Evolutionary conservation across 257 asterid genomes (phyloP), one percentile per base, ranked within the genome.

Genomic region (Solanum clarkiae): DNA sequence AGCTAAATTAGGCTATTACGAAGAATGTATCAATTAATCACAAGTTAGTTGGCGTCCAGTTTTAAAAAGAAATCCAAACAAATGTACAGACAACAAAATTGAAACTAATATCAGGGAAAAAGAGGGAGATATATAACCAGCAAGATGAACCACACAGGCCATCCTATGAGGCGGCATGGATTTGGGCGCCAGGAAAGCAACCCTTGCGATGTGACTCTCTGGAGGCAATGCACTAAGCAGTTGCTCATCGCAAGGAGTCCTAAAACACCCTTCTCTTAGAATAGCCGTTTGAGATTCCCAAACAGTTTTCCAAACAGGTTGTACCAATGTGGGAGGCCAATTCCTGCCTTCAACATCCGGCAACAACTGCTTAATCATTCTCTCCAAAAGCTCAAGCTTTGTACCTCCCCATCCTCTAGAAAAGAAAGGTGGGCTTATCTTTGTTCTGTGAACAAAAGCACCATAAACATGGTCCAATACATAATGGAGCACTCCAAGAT

Each of bases 61-160:
- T 16, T 24, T 1, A 9, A 69, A 45, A 29, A 14, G 0, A 66
- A 65, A 65, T 63, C 16, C 32, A 6, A 44, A 6, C 5, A 16
- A 40, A 14, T 15, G 74, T 24, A 10, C 6, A 74, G 62, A 63
- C 24, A 11, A 16, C 16, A 29, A 81, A 13, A 16, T 29, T 6
- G 65, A 0, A 77, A 40, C 36, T 6, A 22, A 85, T n/a, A 26
- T n/a, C 22, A 66, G 4, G 59, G 29, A 62, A 86, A 13, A 65
- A 80, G 44, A 57, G 7, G 57, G 42, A 20, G 45, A 69, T 80
- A 36, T 1, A 81, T 51, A 90, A 96, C 99, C 99, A 82, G 99
- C 99, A 86, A 96, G 99, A 89, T 95, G 99, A 90, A 96, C 95
- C 85, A 96, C 99, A 90, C 99, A 96, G 42, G 99, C 92, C 94